phyloP scores from a whole-genome alignment of 1,284 basidiomycete species.

The Taiwanofungus camphoratus region DNA sequence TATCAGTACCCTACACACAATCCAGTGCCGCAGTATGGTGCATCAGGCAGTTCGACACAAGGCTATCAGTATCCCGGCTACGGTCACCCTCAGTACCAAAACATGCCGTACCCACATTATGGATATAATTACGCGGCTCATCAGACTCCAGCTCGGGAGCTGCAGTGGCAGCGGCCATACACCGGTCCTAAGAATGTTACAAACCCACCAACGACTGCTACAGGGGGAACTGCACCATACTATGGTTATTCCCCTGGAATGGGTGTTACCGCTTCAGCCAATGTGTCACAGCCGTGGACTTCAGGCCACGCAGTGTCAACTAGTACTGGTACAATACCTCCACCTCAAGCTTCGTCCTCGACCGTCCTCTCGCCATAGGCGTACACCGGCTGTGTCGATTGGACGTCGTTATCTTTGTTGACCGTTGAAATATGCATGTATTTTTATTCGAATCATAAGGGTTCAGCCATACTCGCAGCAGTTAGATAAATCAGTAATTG shows the following conservation, averaged over 20 bases:
- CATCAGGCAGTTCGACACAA: constrained; percentile 1
- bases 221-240: not conserved
- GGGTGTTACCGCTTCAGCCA: not conserved
- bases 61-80: constrained; percentile 7
- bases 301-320: not conserved
- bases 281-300: not conserved
- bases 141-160: constrained; percentile 3
- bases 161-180: constrained; percentile 25
- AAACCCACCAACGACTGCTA: not conserved
- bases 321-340: too few relatives aligned
- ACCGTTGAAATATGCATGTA: too few relatives aligned
- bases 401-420: too few relatives aligned
- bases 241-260: not conserved
- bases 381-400: too few relatives aligned
- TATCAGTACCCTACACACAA: constrained; percentile 20
- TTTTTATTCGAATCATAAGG: too few relatives aligned
- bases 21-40: constrained; percentile 2
- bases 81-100: constrained; percentile 12
- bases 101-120: constrained; percentile 6
- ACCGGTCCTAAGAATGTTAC: constrained; percentile 16
- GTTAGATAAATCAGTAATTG: too few relatives aligned
- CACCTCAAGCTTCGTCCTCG: too few relatives aligned
- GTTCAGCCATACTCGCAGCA: too few relatives aligned
- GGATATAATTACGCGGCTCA: not conserved
- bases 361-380: too few relatives aligned